phyloP scores from a whole-genome alignment of 2,329 filamentous ascomycete genomes.

The Verticillium isaacii region DNA sequence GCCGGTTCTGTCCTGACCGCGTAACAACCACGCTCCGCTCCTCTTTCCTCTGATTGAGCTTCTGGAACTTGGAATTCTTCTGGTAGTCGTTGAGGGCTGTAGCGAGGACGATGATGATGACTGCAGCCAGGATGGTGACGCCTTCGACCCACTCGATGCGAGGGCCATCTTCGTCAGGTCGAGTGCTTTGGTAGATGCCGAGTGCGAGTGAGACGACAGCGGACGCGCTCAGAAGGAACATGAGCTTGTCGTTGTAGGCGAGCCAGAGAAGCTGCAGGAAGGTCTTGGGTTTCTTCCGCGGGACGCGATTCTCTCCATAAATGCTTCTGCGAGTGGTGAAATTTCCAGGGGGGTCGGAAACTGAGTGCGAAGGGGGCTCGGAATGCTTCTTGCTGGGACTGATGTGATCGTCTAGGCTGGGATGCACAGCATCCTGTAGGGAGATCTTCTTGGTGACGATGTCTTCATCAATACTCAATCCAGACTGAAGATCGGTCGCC shows the following conservation, averaged over 20 bases:
- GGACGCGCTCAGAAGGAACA: conserved; percentile 53
- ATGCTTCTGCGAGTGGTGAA: conserved; percentile 35
- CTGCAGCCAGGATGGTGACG: conserved; percentile 49
- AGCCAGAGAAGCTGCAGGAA: conserved; percentile 42
- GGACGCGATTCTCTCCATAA: conserved; percentile 31
- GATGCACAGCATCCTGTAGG: conserved; percentile 64
- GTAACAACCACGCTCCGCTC: conserved; percentile 51
- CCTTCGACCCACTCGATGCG: conserved; percentile 50
- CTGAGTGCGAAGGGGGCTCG: no score
- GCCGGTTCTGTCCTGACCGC: conserved; percentile 48
- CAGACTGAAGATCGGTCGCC: conserved; percentile 64
- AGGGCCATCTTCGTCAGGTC: conserved; percentile 23
- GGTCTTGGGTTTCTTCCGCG: conserved; percentile 4
- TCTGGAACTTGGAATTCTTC: conserved; percentile 49
- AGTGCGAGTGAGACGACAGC: conserved; percentile 53
- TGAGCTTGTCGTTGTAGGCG: conserved; percentile 57
- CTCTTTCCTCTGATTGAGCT: conserved; percentile 45
- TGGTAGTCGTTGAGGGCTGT: conserved; percentile 51
- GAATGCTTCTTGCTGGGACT: no score
- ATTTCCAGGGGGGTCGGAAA: no score
- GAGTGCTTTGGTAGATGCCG: conserved; percentile 50
- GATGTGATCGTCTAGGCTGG: conserved; percentile 13
- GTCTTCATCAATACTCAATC: conserved; percentile 73
- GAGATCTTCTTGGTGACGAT: conserved; percentile 45
- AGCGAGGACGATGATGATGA: conserved; percentile 48